Conservation (phyloP, 805 yeast species). For the Wickerhamomyces subpelliculosus region DNA sequence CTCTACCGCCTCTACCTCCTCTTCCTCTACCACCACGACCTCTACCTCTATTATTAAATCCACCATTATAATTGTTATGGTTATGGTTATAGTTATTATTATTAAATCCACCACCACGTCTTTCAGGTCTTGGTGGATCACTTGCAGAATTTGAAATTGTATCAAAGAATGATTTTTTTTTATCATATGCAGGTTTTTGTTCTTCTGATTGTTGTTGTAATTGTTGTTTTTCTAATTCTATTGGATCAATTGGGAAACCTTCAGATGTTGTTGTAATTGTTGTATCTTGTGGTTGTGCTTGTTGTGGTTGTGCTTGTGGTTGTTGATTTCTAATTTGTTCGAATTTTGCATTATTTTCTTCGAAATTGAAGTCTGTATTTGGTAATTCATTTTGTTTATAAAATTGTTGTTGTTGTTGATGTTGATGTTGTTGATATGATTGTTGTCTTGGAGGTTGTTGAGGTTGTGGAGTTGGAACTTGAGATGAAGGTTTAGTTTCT, state of each 20-base stretch:
- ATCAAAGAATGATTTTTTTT: slow-evolving; percentile 84
- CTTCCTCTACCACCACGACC: slow-evolving; percentile 1
- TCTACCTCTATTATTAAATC: slow-evolving; percentile 2
- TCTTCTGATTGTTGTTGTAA: slow-evolving; percentile 9
- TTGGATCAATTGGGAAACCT: too few relatives aligned
- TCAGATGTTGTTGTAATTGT: too few relatives aligned
- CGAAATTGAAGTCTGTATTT: slow-evolving; percentile 68
- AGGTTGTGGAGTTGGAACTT: slow-evolving; percentile 1
- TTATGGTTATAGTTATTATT: slow-evolving; percentile 14
- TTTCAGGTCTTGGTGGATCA: slow-evolving; percentile 32
- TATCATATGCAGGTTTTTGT: slow-evolving; percentile 50
- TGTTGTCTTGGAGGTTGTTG: neutral
- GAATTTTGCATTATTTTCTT: slow-evolving; percentile 48
- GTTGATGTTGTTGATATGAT: slow-evolving; percentile 1
- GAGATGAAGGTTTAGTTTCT: too few relatives aligned
- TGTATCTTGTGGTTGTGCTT: neutral
- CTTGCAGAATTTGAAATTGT: slow-evolving; percentile 69
- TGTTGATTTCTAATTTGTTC: neutral
- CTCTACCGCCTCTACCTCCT: slow-evolving; percentile 5
- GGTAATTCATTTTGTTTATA: slow-evolving; percentile 29
- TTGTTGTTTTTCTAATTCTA: neutral
- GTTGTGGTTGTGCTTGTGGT: neutral
- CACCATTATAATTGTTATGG: slow-evolving; percentile 9
- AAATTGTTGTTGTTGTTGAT: slow-evolving; percentile 4
- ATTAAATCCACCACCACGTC: neutral